Percentiles rank a stretch among this genome's conserved stretches.
These are phyloP conservation scores for Entelexis sorbosivorans DNA, from an alignment of 1,139 yeast genomes.

Conservation along the genomic window DNA sequence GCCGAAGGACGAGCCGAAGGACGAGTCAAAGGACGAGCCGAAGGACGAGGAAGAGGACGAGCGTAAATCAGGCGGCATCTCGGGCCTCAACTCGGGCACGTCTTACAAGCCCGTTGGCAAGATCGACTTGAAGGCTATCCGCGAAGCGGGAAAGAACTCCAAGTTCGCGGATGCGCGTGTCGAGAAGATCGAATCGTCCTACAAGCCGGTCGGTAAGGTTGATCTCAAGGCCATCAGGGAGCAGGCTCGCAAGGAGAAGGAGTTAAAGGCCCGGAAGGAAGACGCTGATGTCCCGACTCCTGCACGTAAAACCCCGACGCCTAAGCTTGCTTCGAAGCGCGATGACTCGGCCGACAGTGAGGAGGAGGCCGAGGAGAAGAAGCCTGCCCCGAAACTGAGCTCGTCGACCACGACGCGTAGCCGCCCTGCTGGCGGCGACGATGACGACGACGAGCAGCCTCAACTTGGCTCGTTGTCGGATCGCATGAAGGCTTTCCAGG, in stretches of 20 bases:
- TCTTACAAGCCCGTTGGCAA: constrained; percentile 49
- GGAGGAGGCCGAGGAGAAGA: constrained; percentile 1
- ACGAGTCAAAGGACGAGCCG: constrained; percentile 3
- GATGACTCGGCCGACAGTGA: constrained; percentile 5
- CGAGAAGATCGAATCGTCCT: constrained; percentile 30
- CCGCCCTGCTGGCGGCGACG: not conserved
- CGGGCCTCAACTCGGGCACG: constrained; percentile 35
- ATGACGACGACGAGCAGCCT: constrained; percentile 28
- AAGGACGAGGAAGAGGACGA: constrained; percentile 28
- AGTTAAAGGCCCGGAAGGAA: constrained; percentile 14
- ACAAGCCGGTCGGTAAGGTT: constrained; percentile 51
- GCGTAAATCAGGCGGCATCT: constrained; percentile 18
- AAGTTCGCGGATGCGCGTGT: constrained; percentile 26
- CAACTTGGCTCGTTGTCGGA: constrained; percentile 23
- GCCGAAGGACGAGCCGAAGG: not conserved
- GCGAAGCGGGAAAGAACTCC: constrained; percentile 30
- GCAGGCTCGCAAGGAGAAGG: constrained; percentile 30
- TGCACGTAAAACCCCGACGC: not conserved
- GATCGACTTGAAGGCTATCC: constrained; percentile 40
- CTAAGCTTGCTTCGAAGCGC: not conserved
- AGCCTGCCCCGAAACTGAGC: not conserved
- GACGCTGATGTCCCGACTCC: not conserved
- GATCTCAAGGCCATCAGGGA: constrained; percentile 40
- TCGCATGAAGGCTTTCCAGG: constrained; percentile 25
- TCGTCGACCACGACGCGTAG: not conserved